Percentiles rank a stretch among this genome's conserved stretches.
These are phyloP conservation scores for Lunularia cruciata DNA, from an alignment of 225 moss, liverwort and hornwort species.

Conservation along the genomic window DNA sequence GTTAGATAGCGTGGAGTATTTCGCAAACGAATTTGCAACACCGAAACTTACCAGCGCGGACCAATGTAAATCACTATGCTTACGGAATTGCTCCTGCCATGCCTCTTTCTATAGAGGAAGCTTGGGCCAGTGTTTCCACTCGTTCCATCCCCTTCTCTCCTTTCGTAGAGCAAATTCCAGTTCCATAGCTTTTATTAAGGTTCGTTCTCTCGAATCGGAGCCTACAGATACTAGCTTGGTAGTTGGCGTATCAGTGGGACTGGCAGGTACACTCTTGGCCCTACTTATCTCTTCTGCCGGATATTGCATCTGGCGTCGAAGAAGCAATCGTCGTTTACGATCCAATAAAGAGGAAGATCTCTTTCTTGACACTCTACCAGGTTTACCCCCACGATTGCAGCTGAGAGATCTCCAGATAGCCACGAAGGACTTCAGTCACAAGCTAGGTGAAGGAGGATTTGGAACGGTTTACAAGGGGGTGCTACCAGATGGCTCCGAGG, in stretches of 20 bases:
- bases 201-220: neutral
- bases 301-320: neutral
- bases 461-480: neutral
- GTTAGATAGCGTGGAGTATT: neutral
- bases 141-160: neutral
- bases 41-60: neutral
- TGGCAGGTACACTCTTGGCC: neutral
- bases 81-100: constrained; percentile 5
- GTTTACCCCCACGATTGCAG: neutral
- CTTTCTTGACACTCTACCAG: neutral
- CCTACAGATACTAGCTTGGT: neutral
- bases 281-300: neutral
- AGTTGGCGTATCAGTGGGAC: neutral
- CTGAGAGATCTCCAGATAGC: neutral
- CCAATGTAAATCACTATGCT: neutral
- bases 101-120: constrained; percentile 10
- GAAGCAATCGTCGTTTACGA: neutral
- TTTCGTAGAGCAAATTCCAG: constrained; percentile 6
- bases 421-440: neutral
- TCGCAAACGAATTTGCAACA: constrained; percentile 4
- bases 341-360: neutral
- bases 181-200: neutral
- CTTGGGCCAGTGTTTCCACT: constrained; percentile 8
- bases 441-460: neutral
- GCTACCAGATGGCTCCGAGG: neutral